Conservation (phyloP, 1,139 yeast genomes). For the Wickerhamomyces sp. region DNA sequence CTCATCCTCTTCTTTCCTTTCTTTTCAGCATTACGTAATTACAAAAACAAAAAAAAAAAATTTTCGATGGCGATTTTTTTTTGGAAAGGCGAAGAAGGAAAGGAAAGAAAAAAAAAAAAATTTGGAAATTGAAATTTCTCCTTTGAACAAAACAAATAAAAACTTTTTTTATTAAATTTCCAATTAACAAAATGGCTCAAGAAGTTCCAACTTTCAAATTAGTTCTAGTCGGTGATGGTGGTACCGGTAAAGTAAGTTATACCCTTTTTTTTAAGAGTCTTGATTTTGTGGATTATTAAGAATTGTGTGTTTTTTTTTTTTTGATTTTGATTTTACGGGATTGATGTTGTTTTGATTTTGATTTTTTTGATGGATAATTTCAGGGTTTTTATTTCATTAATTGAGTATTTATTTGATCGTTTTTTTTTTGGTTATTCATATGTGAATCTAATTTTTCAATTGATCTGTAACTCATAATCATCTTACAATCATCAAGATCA, state of each 20-base stretch:
- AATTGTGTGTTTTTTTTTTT: neutral
- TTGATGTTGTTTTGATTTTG: no score
- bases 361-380: no score
- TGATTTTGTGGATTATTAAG: neutral
- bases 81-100: constrained; percentile 3
- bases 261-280: neutral
- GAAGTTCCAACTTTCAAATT: constrained; percentile 97
- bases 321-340: neutral
- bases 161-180: no score
- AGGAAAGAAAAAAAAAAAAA: constrained; percentile 1
- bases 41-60: constrained; percentile 4
- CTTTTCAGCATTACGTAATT: neutral
- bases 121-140: neutral
- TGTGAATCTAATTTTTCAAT: no score
- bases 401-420: no score
- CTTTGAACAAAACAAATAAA: neutral
- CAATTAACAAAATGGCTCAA: constrained; percentile 30
- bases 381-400: no score
- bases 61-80: constrained; percentile 9
- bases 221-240: constrained; percentile 99
- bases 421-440: no score
- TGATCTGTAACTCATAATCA: no score
- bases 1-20: neutral
- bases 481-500: no score
- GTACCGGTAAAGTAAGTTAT: constrained; percentile 83